Evolutionary conservation across 345 rosid genomes (phyloP).

Genomic region (Cochlearia excelsa): DNA sequence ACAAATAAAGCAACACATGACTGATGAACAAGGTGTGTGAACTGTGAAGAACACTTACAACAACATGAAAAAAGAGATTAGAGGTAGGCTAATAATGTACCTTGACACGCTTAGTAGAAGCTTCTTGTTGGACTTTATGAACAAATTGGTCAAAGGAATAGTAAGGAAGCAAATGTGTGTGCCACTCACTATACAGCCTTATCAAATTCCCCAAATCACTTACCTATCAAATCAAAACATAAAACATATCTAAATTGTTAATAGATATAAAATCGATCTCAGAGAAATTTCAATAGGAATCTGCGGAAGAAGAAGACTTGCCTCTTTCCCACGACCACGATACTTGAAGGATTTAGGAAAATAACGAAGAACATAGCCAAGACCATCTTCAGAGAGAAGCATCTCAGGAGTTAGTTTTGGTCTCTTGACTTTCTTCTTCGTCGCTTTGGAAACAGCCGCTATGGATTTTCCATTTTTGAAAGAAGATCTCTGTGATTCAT

Average conservation of each 20-base stretch:
- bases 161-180: constrained; percentile 72
- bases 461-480: constrained; percentile 20
- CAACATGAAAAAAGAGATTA: too few relatives aligned
- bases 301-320: constrained; percentile 10
- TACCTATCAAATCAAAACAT: constrained; percentile 40
- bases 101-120: constrained; percentile 75
- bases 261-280: neutral
- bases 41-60: too few relatives aligned
- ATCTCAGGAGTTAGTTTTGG: constrained; percentile 86
- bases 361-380: constrained; percentile 80
- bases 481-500: constrained; percentile 20
- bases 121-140: constrained; percentile 74
- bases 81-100: too few relatives aligned
- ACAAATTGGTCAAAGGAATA: constrained; percentile 83
- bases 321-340: constrained; percentile 91
- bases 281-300: too few relatives aligned
- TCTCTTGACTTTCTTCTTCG: constrained; percentile 37
- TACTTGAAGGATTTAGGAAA: constrained; percentile 79
- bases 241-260: constrained; percentile 3
- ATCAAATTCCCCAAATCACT: constrained; percentile 75
- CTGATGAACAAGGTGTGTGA: too few relatives aligned
- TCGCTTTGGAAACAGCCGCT: constrained; percentile 24
- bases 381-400: constrained; percentile 77
- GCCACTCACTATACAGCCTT: constrained; percentile 80
- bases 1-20: constrained; percentile 6